phyloP scores from a whole-genome alignment of 768 basidiomycete species.

The Lanmaoa pseudosensibilis region DNA sequence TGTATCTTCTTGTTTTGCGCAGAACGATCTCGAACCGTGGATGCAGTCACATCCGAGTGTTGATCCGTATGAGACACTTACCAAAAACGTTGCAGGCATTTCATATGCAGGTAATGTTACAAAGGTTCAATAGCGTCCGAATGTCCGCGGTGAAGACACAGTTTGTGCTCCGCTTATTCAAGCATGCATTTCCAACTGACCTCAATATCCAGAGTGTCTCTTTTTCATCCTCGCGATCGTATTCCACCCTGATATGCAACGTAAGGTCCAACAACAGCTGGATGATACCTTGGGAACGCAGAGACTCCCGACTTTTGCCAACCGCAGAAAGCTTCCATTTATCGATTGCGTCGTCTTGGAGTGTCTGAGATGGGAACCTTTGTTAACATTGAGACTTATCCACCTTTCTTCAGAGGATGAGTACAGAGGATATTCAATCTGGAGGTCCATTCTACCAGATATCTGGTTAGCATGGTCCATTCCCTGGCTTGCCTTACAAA shows the following conservation, averaged over 20 bases:
- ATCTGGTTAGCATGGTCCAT: conserved; percentile 39
- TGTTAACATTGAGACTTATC: conserved; percentile 24
- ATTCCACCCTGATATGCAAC: conserved; percentile 49
- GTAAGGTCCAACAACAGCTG: conserved; percentile 51
- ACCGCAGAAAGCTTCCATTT: conserved; percentile 43
- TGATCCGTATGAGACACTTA: conserved; percentile 41
- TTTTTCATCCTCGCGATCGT: conserved; percentile 57
- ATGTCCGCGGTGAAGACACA: conserved; percentile 24
- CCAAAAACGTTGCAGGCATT: conserved; percentile 33
- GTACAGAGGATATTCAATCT: conserved; percentile 43
- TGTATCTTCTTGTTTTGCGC: conserved; percentile 41
- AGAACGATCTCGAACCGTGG: conserved; percentile 39
- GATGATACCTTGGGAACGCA: conserved; percentile 45
- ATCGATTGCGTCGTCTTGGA: conserved; percentile 37
- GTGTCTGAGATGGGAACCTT: conserved; percentile 48
- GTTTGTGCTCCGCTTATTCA: conserved; percentile 23
- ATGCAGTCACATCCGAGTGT: conserved; percentile 13
- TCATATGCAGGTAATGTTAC: conserved; percentile 44
- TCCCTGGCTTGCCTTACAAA: conserved; percentile 5
- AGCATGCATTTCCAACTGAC: conserved; percentile 23
- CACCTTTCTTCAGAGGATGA: conserved; percentile 37
- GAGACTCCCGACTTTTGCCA: conserved; percentile 45
- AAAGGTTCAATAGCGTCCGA: not conserved
- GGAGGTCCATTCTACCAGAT: conserved; percentile 46
- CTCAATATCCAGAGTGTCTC: conserved; percentile 42